A percentile compares a stretch with the other conserved stretches of the same genome.
Evolutionary conservation across 345 rosid genomes (phyloP).

Genomic region (Turnera subulata): DNA sequence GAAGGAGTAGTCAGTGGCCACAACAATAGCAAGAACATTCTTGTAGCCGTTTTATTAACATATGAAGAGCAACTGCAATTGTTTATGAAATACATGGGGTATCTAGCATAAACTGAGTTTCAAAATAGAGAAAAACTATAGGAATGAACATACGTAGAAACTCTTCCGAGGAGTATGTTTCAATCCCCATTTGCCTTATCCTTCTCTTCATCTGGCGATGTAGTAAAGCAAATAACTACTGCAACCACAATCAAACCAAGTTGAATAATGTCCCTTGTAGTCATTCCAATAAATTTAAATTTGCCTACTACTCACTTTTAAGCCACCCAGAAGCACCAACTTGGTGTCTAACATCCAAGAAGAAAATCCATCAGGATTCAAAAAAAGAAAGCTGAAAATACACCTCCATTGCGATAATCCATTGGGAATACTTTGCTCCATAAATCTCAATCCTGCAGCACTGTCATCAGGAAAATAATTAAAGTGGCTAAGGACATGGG

Average conservation of each 20-base stretch:
- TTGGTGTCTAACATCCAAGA: neutral
- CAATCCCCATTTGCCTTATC: slow-evolving; percentile 44
- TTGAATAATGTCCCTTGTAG: neutral
- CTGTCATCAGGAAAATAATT: slow-evolving; percentile 34
- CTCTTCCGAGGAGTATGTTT: slow-evolving; percentile 72
- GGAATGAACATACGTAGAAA: slow-evolving; percentile 56
- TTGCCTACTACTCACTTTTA: slow-evolving; percentile 42
- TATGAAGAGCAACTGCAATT: too few relatives aligned
- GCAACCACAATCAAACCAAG: slow-evolving; percentile 24
- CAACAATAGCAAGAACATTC: too few relatives aligned
- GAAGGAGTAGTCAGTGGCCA: too few relatives aligned
- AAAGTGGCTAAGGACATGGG: neutral
- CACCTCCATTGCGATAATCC: slow-evolving; percentile 98
- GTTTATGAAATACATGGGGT: too few relatives aligned
- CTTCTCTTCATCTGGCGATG: slow-evolving; percentile 51
- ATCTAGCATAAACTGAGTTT: too few relatives aligned
- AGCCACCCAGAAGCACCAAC: slow-evolving; percentile 32
- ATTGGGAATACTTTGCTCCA: slow-evolving; percentile 90
- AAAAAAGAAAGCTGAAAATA: slow-evolving; percentile 6
- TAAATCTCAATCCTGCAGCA: slow-evolving; percentile 80
- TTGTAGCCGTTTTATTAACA: too few relatives aligned
- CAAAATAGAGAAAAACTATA: too few relatives aligned
- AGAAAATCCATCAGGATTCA: neutral
- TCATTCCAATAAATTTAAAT: slow-evolving; percentile 11
- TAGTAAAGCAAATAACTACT: slow-evolving; percentile 75